phyloP scores from a whole-genome alignment of 139 green algal genomes.

The Micractinium conductrix region DNA sequence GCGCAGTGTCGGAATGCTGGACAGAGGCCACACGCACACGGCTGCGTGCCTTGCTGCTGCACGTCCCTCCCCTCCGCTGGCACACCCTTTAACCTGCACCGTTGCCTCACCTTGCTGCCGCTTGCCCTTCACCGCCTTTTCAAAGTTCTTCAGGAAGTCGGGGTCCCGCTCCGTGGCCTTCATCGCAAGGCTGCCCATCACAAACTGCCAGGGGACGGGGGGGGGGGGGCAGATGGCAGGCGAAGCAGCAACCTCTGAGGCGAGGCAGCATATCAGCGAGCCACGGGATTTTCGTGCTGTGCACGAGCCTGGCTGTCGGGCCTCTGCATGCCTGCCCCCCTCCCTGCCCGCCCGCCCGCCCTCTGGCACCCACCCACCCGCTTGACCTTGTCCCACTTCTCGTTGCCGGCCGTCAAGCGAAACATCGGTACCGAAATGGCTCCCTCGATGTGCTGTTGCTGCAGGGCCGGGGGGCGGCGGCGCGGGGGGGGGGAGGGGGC shows the following conservation, averaged over 20 bases:
- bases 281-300: too few relatives aligned
- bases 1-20: too few relatives aligned
- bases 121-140: conserved; percentile 35
- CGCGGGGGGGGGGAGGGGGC: too few relatives aligned
- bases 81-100: background rate
- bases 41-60: background rate
- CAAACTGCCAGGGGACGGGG: conserved; percentile 22
- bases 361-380: conserved; percentile 19
- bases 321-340: background rate
- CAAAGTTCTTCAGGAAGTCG: conserved; percentile 56
- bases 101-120: conserved; percentile 46
- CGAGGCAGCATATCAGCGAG: too few relatives aligned
- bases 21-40: background rate
- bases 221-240: too few relatives aligned
- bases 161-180: conserved; percentile 74
- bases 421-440: conserved; percentile 73
- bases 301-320: background rate
- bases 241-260: too few relatives aligned
- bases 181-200: conserved; percentile 73
- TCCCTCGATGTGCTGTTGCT: conserved; percentile 47
- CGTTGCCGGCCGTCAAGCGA: conserved; percentile 54
- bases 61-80: background rate
- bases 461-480: too few relatives aligned
- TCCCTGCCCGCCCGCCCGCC: background rate
- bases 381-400: conserved; percentile 72